Evolutionary conservation across 805 yeast species (phyloP), one percentile per base, ranked within the genome.

Genomic region (Dipodascopsis tothii): DNA sequence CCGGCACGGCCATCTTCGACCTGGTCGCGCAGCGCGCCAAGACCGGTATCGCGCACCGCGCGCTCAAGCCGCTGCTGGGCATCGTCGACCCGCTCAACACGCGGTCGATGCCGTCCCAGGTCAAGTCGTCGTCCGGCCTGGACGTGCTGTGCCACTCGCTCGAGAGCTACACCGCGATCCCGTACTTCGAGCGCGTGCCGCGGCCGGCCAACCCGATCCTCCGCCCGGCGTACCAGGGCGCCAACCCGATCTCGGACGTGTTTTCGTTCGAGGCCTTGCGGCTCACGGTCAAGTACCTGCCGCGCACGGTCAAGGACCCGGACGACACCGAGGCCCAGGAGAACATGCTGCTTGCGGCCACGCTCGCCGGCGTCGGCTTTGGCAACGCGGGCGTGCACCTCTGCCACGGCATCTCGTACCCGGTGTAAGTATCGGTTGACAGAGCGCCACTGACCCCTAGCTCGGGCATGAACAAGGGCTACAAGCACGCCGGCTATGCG

Each of bases 121-220:
- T 69, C 48, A 64, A 66, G 47, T 68, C 71, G 14, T 58, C 66
- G 19, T 66, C 71, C 5, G 73, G 72, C 9, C 58, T 69, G 27
- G 73, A 69, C 40, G 73, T 70, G 25, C 59, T 69, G 54, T 67
- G 72, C 52, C 72, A 69, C 54, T 60, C 72, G 14, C 58, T 69
- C 42, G 72, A 69, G 51, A 66, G 71, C n/a, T 69, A 63, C 60
- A 69, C 71, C 27, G 71, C 73, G 16, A 65, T 69, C 39, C 72
- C 72, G 11, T 65, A 60, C 54, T 54, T 59, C 43, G 56, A 62
- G 56, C 62, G 69, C 22, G 59, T 63, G 2, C 69, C 69, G 3
- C 60, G 67, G 3, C 69, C 69, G 3, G 23, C 56, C 1, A 54
- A 54, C 41, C 69, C 69, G n/a, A 45, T 61, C 41, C 43, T 60